Conservation (phyloP, 2,329 filamentous ascomycete species). For the Calonectria leucothoes region DNA sequence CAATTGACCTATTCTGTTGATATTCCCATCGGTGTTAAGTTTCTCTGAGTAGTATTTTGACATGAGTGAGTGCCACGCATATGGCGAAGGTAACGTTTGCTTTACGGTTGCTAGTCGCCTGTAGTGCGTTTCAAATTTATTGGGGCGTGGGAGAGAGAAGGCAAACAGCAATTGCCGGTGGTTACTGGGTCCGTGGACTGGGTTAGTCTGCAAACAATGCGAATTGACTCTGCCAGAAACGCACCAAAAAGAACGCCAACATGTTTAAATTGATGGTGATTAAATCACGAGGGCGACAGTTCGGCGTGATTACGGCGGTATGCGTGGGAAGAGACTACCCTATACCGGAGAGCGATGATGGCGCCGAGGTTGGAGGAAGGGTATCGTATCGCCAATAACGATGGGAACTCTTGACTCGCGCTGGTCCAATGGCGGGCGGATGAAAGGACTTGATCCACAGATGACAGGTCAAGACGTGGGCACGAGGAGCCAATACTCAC, state of each 20-base stretch:
- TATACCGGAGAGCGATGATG: neutral
- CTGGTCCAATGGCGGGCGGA: constrained; percentile 32
- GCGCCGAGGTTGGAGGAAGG: neutral
- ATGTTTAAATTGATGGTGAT: neutral
- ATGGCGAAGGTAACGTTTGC: neutral
- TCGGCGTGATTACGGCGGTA: neutral
- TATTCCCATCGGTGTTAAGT: too few species aligned
- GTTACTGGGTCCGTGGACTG: neutral
- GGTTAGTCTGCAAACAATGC: neutral
- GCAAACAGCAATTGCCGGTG: neutral
- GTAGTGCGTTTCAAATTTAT: neutral
- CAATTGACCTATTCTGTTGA: neutral
- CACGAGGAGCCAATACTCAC: constrained; percentile 10
- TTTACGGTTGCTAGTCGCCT: neutral
- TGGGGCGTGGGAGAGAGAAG: neutral
- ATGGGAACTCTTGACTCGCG: neutral
- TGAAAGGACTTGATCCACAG: constrained; percentile 20
- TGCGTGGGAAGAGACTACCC: neutral
- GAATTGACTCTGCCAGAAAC: neutral
- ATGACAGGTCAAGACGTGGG: neutral
- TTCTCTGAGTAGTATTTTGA: neutral
- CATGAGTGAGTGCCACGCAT: neutral
- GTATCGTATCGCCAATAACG: neutral
- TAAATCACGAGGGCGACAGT: neutral
- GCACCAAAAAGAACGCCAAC: neutral